Evolutionary conservation across 163 green algal genomes (phyloP).

Genomic region (Chloromonas sp.): DNA sequence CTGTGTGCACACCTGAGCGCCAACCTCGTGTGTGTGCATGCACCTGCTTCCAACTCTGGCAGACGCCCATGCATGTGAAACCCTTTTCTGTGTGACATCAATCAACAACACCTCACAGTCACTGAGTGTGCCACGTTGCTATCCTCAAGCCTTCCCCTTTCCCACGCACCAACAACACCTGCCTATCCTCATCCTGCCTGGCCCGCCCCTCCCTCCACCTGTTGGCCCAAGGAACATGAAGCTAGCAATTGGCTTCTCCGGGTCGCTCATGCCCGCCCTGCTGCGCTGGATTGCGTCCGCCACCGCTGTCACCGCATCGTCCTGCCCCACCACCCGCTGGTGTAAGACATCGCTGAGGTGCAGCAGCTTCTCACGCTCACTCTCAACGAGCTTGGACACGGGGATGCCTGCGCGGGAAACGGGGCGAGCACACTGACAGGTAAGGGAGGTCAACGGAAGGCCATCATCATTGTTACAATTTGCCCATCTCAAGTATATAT

Average conservation of each 20-base stretch:
- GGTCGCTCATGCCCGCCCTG: constrained; percentile 71
- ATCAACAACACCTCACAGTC: too few species aligned
- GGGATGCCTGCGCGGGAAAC: constrained; percentile 66
- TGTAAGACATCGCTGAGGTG: constrained; percentile 82
- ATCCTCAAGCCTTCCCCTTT: too few species aligned
- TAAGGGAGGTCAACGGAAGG: too few species aligned
- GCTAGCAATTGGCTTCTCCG: constrained; percentile 58
- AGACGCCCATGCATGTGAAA: too few species aligned
- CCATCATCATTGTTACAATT: too few species aligned
- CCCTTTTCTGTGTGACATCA: too few species aligned
- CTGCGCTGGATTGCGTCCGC: constrained; percentile 68
- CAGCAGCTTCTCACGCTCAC: constrained; percentile 88
- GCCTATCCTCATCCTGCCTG: neutral
- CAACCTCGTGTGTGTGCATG: too few species aligned
- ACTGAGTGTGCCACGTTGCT: too few species aligned
- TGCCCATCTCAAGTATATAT: too few species aligned
- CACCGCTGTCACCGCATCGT: constrained; percentile 68
- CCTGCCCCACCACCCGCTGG: constrained; percentile 71
- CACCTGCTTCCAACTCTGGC: too few species aligned
- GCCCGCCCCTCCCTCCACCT: constrained; percentile 15
- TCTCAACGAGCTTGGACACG: constrained; percentile 78
- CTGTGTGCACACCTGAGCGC: too few species aligned
- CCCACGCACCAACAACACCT: neutral
- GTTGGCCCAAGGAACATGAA: constrained; percentile 95
- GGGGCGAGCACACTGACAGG: neutral